Evolutionary conservation across 495 filamentous ascomycete genomes (phyloP).

Genomic region (Xylaria cubensis): DNA sequence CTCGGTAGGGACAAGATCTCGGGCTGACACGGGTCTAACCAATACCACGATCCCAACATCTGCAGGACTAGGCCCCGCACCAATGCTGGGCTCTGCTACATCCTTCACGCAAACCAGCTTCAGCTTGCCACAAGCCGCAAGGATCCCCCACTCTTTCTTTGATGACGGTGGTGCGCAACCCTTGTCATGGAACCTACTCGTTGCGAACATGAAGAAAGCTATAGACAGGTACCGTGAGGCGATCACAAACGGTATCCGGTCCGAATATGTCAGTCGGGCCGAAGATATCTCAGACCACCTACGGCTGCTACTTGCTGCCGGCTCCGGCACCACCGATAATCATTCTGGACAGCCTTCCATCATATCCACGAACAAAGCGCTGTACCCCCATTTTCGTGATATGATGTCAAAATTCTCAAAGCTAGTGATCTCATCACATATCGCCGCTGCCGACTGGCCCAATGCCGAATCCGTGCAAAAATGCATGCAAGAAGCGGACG

Average conservation of each 20-base stretch:
- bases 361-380: constrained; percentile 92
- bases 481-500: constrained; percentile 93
- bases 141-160: constrained; percentile 80
- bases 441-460: constrained; percentile 93
- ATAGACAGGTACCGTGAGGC: constrained; percentile 88
- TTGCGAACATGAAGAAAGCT: constrained; percentile 88
- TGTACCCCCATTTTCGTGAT: constrained; percentile 97
- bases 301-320: constrained; percentile 89
- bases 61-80: constrained; percentile 47
- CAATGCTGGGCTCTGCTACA: constrained; percentile 68
- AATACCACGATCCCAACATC: constrained; percentile 49
- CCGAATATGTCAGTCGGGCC: constrained; percentile 88
- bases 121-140: constrained; percentile 61
- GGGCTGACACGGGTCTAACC: constrained; percentile 53
- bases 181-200: constrained; percentile 84
- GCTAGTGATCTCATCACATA: constrained; percentile 96
- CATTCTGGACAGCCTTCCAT: constrained; percentile 99
- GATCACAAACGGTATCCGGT: constrained; percentile 77
- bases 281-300: constrained; percentile 98
- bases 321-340: constrained; percentile 96
- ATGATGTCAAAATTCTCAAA: constrained; percentile 99
- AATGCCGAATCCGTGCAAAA: constrained; percentile 87
- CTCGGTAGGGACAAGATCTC: constrained; percentile 55
- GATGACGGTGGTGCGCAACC: constrained; percentile 75
- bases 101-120: constrained; percentile 69